Percentiles rank a stretch among this genome's conserved stretches.
These are phyloP conservation scores for Arabidopsis suecica DNA, from an alignment of 345 rosid genomes.

Conservation along the genomic window DNA sequence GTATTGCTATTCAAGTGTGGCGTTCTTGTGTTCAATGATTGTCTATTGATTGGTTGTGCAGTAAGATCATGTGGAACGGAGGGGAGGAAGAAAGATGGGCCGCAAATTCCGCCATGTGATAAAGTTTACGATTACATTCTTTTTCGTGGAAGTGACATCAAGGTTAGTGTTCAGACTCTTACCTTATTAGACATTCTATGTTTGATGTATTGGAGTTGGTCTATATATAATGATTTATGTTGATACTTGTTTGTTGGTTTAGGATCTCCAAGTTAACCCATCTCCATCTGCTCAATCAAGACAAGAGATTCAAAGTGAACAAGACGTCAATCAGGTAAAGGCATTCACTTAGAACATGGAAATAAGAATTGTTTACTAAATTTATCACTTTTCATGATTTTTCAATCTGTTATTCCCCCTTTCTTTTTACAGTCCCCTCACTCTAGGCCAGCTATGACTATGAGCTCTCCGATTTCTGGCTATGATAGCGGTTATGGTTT, in stretches of 20 bases:
- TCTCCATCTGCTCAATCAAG: slow-evolving; percentile 67
- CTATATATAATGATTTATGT: background rate
- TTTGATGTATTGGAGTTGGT: slow-evolving; percentile 1
- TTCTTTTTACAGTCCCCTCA: slow-evolving; percentile 29
- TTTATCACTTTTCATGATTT: background rate
- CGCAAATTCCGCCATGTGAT: slow-evolving; percentile 58
- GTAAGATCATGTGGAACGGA: slow-evolving; percentile 72
- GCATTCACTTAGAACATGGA: slow-evolving; percentile 8
- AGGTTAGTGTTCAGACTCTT: slow-evolving; percentile 46
- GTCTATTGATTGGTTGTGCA: slow-evolving; percentile 38
- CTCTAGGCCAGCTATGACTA: slow-evolving; percentile 26
- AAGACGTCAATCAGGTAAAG: slow-evolving; percentile 31
- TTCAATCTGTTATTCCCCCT: background rate
- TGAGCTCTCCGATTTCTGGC: slow-evolving; percentile 34
- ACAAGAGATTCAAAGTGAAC: slow-evolving; percentile 36
- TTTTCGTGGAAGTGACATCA: slow-evolving; percentile 67
- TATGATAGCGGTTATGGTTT: slow-evolving; percentile 29
- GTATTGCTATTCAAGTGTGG: slow-evolving; percentile 10
- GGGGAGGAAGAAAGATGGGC: slow-evolving; percentile 64
- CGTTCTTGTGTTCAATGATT: slow-evolving; percentile 20
- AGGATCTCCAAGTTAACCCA: slow-evolving; percentile 94
- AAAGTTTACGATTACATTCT: slow-evolving; percentile 62
- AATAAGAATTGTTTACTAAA: background rate
- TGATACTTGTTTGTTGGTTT: slow-evolving; percentile 32
- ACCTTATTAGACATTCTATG: background rate